Evolutionary conservation across 225 moss, liverwort and hornwort species (phyloP), one percentile per base, ranked within the genome.

Genomic region (Ulota crispa): DNA sequence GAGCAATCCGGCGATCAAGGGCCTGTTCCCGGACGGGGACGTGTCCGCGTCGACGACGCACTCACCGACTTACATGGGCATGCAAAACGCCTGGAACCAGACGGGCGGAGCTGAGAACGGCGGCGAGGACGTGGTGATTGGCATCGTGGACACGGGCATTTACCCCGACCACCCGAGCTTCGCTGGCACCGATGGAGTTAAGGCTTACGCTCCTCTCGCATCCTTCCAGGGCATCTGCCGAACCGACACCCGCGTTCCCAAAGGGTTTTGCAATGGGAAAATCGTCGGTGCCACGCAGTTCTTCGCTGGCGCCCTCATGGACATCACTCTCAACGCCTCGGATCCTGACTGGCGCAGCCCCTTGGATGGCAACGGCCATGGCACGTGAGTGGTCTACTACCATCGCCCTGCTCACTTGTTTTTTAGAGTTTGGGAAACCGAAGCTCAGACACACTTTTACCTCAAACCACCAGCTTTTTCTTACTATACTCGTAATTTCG

Each of bases 141-240:
- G 87, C 53, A 32, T 91, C 10, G 26, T 91, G 0, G 91, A 91
- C 62, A 85, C 89, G 6, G 91, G 91, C 7, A 87, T 91, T 60
- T 91, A 87, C 74, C 89, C 89, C 0, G 85, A 85, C 41, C 91
- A 91, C 15, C 89, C 91, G 14, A 91, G 91, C 83, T 91, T 91
- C 37, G 83, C 87, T 0, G 79, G 39, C 39, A 80, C 70, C 20
- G 87, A 81, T 30, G 80, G 87, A 3, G 77, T 81, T 2, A 87
- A 85, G 77, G 62, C 91, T 0, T 87, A 76, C 24, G 37, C 20
- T 12, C 81, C 85, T 0, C 81, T 72, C 9, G 30, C 88, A 0
- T 76, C 73, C 12, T 90, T 82, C 70, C 30, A 4, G 19, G 91
- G 79, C 2, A 24, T 10, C 18, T 91, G 91, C 50, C 53, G 8